Base-by-base conservation (phyloP, 148 eudicot species). In the Rhododendron molle region DNA sequence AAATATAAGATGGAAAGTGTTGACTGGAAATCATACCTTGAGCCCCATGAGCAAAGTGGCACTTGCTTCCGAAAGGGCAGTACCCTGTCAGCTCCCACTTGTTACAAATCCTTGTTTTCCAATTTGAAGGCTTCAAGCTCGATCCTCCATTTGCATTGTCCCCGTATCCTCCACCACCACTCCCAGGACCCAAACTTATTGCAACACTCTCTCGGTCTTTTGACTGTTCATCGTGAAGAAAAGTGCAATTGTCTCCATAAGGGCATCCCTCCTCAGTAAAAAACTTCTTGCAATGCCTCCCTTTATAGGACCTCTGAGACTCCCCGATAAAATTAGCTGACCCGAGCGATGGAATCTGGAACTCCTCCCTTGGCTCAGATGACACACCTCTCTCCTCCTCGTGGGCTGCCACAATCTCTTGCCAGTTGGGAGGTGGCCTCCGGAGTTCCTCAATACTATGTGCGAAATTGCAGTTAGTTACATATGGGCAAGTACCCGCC, bases 351-450 rank as follows among this genome's bases (percentile, higher is more conserved):
- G 99, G 99, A 83, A 97, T 97, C 85, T 97, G 98, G 73, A 88
- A 94, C 84, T 92, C 97, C 89, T 95, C 98, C 88, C 97, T 92
- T 1, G 93, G 90, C 84, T 94, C 91, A 7, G 81, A 74, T 14
- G 86, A 80, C 4, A 47, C 85, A 26, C 44, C 86, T 18, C 83
- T 87, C 5, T 92, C 94, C 58, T 91, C 92, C 56, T 92, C 94
- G n/a, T 89, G 89, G 21, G 90, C 89, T 15, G 98, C 98, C 85
- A 97, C 98, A 44, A 97, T 92, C 23, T 97, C 99, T 83, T 97
- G 99, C 99, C 99, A 97, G 82, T 95, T 95, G 0, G 97, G 94
- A 1, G 98, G 99, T 1, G 99, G 99, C 69, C 94, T 95, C n/a
- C 99, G 88, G 6, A 97, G 94, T 87, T 97, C 99, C 80, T 97